Evolutionary conservation across 2,329 filamentous ascomycete genomes (phyloP), one percentile per base, ranked within the genome.

Genomic region (Exophiala viscosa): DNA sequence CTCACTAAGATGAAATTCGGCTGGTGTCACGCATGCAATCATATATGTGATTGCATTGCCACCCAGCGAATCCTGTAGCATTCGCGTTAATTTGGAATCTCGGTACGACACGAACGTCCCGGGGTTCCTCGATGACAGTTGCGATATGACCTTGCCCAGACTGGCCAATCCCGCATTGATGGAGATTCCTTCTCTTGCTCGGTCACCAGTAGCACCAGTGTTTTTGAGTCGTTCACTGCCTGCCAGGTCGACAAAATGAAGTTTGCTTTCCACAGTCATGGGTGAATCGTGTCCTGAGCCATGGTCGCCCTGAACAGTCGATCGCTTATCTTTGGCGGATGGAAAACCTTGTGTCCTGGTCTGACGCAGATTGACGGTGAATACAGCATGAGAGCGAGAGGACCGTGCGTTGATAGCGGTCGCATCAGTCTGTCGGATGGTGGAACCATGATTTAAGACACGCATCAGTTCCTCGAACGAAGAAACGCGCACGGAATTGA

Each of bases 1-100:
- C 73, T 99, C 93, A 73, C 91, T 97, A 40, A 99, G 77, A 69
- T 99, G 93, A 67, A 99, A 99, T 68, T 96, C 91, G 11, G 92
- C 90, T 0, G 91, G 92, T 1, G 92, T 99, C 28, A 99, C 91
- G 72, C 93, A 99, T 7, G 93, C 93, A 73, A 99, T 93, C 93
- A 99, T 97, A 73, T 97, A 99, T 0, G 93, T 99, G 67, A 96
- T 95, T 33, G 93, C 93, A 67, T 95, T 97, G 3, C 93, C 93
- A 52, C 93, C 93, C 4, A 99, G 79, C 0, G 93, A 99, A 71
- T 99, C 93, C 75, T 99, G 93, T 14, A 99, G 81, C 18, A 99
- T 78, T 54, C 93, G 86, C 9, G 93, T 99, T 62, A 99, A 83
- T 68, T 90, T 91, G n/a, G 93, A 97, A 73, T 99, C 93, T 59